Evolutionary conservation across 768 basidiomycete species (phyloP).

Genomic region (Trametes punicea): DNA sequence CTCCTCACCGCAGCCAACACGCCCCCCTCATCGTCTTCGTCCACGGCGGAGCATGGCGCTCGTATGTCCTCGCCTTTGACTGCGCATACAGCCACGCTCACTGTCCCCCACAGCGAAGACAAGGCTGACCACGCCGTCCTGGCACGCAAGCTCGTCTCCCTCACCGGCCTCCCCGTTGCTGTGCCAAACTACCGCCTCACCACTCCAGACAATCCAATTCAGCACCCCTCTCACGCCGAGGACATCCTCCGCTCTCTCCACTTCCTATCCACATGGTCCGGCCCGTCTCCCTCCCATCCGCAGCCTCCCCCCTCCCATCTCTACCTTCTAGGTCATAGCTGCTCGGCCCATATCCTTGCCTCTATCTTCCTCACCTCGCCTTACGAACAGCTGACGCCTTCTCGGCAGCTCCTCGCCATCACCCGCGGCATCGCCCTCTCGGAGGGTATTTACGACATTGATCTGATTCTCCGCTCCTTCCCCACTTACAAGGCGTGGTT

Average conservation of each 20-base stretch:
- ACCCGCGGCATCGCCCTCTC: constrained; percentile 58
- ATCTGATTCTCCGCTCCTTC: constrained; percentile 58
- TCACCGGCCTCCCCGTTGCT: constrained; percentile 55
- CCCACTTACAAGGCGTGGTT: constrained; percentile 72
- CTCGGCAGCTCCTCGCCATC: constrained; percentile 38
- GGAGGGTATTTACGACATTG: constrained; percentile 78
- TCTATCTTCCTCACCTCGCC: constrained; percentile 57
- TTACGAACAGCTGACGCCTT: constrained; percentile 40
- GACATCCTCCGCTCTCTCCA: constrained; percentile 62
- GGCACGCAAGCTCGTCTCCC: constrained; percentile 48
- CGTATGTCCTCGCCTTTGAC: constrained; percentile 42
- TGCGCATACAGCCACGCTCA: constrained; percentile 8
- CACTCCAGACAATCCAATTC: constrained; percentile 38
- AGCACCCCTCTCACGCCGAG: constrained; percentile 68
- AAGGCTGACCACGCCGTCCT: constrained; percentile 56
- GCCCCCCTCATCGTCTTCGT: constrained; percentile 64
- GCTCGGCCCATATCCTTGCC: constrained; percentile 76
- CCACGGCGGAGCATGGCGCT: constrained; percentile 83
- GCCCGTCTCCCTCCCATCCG: constrained; percentile 27
- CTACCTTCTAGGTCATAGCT: constrained; percentile 75
- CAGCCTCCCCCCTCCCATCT: constrained; percentile 42
- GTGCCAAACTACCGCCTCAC: constrained; percentile 82
- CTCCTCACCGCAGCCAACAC: neutral
- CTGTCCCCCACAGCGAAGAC: constrained; percentile 53
- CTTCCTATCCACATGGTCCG: constrained; percentile 50